Evolutionary conservation across 495 filamentous ascomycete genomes (phyloP), one percentile per base, ranked within the genome.

Genomic region (Daldinia decipiens): DNA sequence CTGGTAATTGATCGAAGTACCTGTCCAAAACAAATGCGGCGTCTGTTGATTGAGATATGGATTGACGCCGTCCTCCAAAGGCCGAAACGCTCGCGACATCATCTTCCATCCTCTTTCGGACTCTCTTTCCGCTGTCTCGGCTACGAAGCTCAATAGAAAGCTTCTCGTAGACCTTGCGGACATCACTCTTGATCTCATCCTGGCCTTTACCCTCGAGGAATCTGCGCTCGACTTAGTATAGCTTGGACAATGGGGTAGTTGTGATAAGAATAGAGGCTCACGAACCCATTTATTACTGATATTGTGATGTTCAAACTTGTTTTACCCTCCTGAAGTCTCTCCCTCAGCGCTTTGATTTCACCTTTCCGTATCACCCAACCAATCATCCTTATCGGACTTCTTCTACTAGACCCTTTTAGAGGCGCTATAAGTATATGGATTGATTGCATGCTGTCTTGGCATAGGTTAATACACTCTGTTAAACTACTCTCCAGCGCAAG

Each of bases 21-120:
- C 61, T 64, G 38, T 64, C 47, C 51, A 64, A 34, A 34, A 52
- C 13, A 47, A 56, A 56, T 4, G 31, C 38, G 11, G 27, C 52
- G 9, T 64, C 61, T 21, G 61, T 64, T 6, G 27, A 64, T 27
- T 47, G 51, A 24, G 61, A 64, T 5, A 56, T 47, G 27, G 59
- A 62, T 64, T 56, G 61, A 43, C 61, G 52, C 26, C 61, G 36
- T 32, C 51, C 65, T 8, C 59, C 65, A 32, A 53, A 68, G 0
- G 21, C 68, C 12, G 71, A 74, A 8, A 74, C 71, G 31, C 67
- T 74, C 32, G 65, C 59, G 17, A 74, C 60, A 57, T 74, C 71
- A 29, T 64, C 63, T 19, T 71, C 62, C 38, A 74, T 69, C 27
- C 62, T 39, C 19, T 26, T 50, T 6, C 55, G 62, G 6, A 74